Evolutionary conservation across 805 yeast genomes (phyloP).

Genomic region (Dipodascopsis uninucleata): DNA sequence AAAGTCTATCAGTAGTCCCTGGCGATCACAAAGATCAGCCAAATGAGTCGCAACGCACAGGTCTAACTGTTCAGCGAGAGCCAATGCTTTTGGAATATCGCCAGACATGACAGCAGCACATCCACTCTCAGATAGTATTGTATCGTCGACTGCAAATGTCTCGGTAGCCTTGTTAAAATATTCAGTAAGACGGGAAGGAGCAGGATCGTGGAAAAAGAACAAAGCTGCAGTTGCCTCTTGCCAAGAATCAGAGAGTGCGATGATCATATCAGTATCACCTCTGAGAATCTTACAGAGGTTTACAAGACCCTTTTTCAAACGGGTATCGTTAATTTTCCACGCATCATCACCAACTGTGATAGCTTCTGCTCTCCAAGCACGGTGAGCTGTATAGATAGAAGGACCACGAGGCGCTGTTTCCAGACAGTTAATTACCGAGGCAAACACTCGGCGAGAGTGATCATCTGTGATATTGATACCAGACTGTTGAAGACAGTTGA

Average conservation of each 20-base stretch:
- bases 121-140: constrained; percentile 33
- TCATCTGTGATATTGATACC: constrained; percentile 28
- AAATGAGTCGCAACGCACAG: constrained; percentile 33
- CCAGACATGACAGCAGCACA: constrained; percentile 33
- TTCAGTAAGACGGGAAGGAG: constrained; percentile 31
- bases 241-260: constrained; percentile 33
- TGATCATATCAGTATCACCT: constrained; percentile 33
- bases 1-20: constrained; percentile 33
- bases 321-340: constrained; percentile 22
- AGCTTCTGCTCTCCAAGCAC: constrained; percentile 33
- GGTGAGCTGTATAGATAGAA: constrained; percentile 20
- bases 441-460: constrained; percentile 15
- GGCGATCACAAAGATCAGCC: constrained; percentile 33
- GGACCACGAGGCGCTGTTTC: constrained; percentile 31
- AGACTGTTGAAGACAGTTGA: constrained; percentile 17
- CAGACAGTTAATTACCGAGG: constrained; percentile 25
- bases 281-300: constrained; percentile 31
- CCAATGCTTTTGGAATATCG: constrained; percentile 29
- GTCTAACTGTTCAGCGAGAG: constrained; percentile 31
- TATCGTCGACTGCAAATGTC: constrained; percentile 30
- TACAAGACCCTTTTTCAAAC: constrained; percentile 25
- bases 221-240: constrained; percentile 35
- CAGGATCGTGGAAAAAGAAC: constrained; percentile 34
- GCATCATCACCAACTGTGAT: constrained; percentile 26
- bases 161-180: constrained; percentile 29